phyloP scores from a whole-genome alignment of 768 basidiomycete species.

The Pseudohyphozyma bogoriensis region DNA sequence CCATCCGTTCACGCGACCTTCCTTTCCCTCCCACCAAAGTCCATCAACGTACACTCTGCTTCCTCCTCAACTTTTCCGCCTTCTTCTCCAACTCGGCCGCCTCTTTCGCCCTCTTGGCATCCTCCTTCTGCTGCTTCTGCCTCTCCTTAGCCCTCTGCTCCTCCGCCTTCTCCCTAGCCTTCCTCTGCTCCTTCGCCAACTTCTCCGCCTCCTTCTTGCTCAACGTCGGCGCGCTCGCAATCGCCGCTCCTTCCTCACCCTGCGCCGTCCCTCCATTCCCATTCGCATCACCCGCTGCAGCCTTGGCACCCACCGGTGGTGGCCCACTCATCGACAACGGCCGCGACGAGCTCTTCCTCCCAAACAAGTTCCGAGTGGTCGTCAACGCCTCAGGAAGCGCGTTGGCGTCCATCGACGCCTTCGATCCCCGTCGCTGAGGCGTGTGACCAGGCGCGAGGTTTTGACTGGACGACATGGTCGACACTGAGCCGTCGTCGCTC shows the following conservation, averaged over 20 bases:
- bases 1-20: no score
- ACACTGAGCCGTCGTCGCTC: slow-evolving; percentile 13
- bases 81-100: slow-evolving; percentile 20
- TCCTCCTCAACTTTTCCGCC: slow-evolving; percentile 14
- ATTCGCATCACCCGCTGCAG: not conserved
- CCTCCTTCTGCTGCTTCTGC: slow-evolving; percentile 13
- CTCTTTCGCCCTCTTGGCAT: slow-evolving; percentile 12
- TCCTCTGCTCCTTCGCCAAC: slow-evolving; percentile 23
- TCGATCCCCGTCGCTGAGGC: slow-evolving; percentile 3
- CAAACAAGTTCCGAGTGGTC: slow-evolving; percentile 9
- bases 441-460: not conserved
- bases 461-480: not conserved
- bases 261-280: not conserved
- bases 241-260: not conserved
- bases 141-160: slow-evolving; percentile 15
- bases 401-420: not conserved
- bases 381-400: slow-evolving; percentile 3
- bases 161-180: slow-evolving; percentile 19
- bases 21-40: not conserved
- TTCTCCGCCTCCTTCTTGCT: slow-evolving; percentile 23
- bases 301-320: not conserved
- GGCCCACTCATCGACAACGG: not conserved
- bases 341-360: slow-evolving; percentile 1
- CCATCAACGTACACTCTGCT: slow-evolving; percentile 2
- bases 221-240: not conserved